A percentile compares a stretch with the other conserved stretches of the same genome.
phyloP scores from a whole-genome alignment of 2,329 filamentous ascomycete genomes.

The Beauveria sp. region DNA sequence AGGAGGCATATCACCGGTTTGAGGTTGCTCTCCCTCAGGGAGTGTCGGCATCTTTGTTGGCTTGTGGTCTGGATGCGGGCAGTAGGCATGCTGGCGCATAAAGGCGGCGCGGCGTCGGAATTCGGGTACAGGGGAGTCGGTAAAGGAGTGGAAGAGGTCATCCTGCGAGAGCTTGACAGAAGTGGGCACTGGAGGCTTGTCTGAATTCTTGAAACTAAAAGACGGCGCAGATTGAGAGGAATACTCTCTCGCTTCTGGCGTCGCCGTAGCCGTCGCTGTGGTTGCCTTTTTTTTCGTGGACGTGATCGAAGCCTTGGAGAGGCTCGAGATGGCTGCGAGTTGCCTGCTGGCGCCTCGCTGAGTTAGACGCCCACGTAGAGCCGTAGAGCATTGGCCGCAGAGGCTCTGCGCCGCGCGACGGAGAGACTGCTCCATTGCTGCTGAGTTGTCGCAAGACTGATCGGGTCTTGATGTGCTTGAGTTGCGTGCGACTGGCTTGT shows the following conservation, averaged over 20 bases:
- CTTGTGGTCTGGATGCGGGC: constrained; percentile 82
- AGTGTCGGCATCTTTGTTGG: constrained; percentile 62
- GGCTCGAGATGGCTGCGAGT: constrained; percentile 7
- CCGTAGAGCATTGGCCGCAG: constrained; percentile 33
- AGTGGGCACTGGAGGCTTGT: constrained; percentile 16
- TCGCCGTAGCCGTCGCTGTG: neutral
- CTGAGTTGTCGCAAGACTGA: neutral
- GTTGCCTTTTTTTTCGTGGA: neutral
- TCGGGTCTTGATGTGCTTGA: constrained; percentile 13
- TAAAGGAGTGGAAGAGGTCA: constrained; percentile 90
- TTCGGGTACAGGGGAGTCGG: constrained; percentile 76
- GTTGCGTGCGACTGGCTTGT: constrained; percentile 1
- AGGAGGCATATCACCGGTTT: constrained; percentile 53
- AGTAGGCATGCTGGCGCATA: constrained; percentile 89
- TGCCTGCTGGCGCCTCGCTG: neutral
- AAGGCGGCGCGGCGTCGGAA: constrained; percentile 83
- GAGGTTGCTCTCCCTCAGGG: constrained; percentile 51
- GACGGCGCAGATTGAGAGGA: constrained; percentile 9
- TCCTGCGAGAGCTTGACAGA: constrained; percentile 50
- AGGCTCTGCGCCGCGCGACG: constrained; percentile 31
- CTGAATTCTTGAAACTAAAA: constrained; percentile 10
- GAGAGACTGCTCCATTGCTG: constrained; percentile 31
- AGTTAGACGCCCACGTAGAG: constrained; percentile 21
- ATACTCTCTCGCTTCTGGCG: constrained; percentile 1
- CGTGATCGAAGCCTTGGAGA: neutral